Base-by-base conservation (phyloP, 2,329 filamentous ascomycete genomes). In the Xylariaceae sp. region DNA sequence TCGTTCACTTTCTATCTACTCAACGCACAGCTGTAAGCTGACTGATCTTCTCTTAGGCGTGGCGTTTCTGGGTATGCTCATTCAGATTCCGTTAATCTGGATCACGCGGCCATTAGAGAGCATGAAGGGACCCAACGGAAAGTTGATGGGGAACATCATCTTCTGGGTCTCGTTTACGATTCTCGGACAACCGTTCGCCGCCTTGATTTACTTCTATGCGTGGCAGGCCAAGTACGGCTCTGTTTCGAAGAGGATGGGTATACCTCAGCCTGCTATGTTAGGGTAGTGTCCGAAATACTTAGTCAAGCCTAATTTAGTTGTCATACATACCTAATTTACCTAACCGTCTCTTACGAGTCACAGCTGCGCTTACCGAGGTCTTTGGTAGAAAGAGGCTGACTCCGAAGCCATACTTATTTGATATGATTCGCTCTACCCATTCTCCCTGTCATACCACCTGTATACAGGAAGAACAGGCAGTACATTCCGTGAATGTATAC, bases 141-240 rank as follows among this genome's bases (percentile, higher is more conserved):
- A 88, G 66, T 82, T 96, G 7, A 81, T 96, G 24, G 95, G 95
- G 1, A 99, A 99, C 73, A 87, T 88, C 69, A 93, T 96, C 56
- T 99, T 99, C 74, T 98, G 95, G 95, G 82, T 97, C 17, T 94
- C 90, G 11, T 99, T 99, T 71, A 97, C 94, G 63, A 85, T 98
- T 2, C 89, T 99, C 11, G 95, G 95, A 3, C 95, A 99, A 78
- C 95, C 95, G 0, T 84, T 98, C 66, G 95, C 92, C 1, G 93
- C 92, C 0, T 78, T 99, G 58, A 81, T 96, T 72, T 99, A 99
- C 74, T 99, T 97, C 74, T 98, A 98, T 72, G 93, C 93, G 1
- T 99, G 95, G 94, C 94, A 98, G 76, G 92, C 92, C 53, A 98
- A 98, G 78, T 97, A 96, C 72, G 95, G 95, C 11, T 92, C 88